These are phyloP conservation scores for Russula vinacea DNA, from an alignment of 768 basidiomycete species.

Conservation along the genomic window DNA sequence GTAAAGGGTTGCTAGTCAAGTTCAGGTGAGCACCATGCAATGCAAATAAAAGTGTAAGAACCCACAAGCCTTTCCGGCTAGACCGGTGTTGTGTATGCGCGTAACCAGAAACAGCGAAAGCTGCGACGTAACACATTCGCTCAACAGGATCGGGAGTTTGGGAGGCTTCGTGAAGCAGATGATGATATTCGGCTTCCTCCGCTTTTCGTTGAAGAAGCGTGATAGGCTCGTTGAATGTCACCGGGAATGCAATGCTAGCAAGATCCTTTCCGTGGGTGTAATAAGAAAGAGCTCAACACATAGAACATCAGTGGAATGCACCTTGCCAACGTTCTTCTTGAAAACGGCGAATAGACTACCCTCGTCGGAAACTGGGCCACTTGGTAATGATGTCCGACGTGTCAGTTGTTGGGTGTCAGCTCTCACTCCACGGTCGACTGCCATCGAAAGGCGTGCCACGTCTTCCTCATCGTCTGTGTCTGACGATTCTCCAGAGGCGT, in stretches of 20 bases:
- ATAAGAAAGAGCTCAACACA: slow-evolving; percentile 8
- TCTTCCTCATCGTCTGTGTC: slow-evolving; percentile 45
- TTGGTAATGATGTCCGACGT: slow-evolving; percentile 58
- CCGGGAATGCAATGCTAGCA: slow-evolving; percentile 79
- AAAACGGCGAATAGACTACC: slow-evolving; percentile 78
- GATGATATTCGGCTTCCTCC: slow-evolving; percentile 79
- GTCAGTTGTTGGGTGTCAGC: slow-evolving; percentile 32
- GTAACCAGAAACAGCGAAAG: slow-evolving; percentile 82
- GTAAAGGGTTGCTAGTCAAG: slow-evolving; percentile 70
- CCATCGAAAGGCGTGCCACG: slow-evolving; percentile 23
- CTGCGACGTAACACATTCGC: slow-evolving; percentile 72
- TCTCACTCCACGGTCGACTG: slow-evolving; percentile 13
- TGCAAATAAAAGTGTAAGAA: slow-evolving; percentile 26
- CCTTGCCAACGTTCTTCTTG: slow-evolving; percentile 89
- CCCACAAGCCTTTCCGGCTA: slow-evolving; percentile 85
- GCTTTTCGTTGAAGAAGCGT: slow-evolving; percentile 78
- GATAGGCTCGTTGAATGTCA: slow-evolving; percentile 86
- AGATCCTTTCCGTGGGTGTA: slow-evolving; percentile 53
- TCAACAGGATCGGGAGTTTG: slow-evolving; percentile 55
- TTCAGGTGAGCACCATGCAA: slow-evolving; percentile 10
- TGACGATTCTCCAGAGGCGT: slow-evolving; percentile 49
- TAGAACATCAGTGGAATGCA: slow-evolving; percentile 34
- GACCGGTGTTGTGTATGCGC: slow-evolving; percentile 76
- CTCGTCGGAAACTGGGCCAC: slow-evolving; percentile 63
- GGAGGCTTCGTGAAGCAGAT: slow-evolving; percentile 65